Conservation (phyloP, 208 protist genomes). For the Novymonas esmeraldas region DNA sequence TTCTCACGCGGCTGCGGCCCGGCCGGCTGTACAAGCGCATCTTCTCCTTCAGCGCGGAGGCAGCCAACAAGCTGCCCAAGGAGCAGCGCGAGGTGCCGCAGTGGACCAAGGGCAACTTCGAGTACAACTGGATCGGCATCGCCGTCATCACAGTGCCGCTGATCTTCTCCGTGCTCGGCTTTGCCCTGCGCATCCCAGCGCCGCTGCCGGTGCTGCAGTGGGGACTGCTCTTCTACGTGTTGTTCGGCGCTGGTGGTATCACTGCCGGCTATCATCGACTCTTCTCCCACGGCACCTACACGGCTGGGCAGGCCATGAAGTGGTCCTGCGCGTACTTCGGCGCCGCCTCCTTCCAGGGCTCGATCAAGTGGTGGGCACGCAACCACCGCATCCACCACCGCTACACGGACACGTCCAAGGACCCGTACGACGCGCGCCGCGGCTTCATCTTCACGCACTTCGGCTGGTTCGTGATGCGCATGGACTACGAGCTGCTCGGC, state of each 20-base stretch:
- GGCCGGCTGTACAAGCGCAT: no score
- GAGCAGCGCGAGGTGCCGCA: constrained; percentile 34
- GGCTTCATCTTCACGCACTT: constrained; percentile 89
- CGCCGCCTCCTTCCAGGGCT: constrained; percentile 83
- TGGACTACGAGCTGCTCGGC: constrained; percentile 70
- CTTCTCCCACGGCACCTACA: constrained; percentile 81
- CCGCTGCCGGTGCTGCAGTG: constrained; percentile 13
- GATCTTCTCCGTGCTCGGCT: constrained; percentile 18
- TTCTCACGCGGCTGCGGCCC: no score
- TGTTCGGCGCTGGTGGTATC: constrained; percentile 80
- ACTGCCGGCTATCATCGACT: constrained; percentile 87
- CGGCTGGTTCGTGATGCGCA: constrained; percentile 90
- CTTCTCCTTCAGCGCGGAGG: neutral
- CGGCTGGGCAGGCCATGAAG: constrained; percentile 46
- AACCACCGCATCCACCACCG: constrained; percentile 91
- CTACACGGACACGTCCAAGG: constrained; percentile 83
- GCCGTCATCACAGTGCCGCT: constrained; percentile 30
- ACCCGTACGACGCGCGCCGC: constrained; percentile 85
- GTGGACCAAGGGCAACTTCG: constrained; percentile 40
- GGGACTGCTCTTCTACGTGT: constrained; percentile 50
- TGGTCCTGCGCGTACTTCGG: constrained; percentile 68
- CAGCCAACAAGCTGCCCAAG: constrained; percentile 27
- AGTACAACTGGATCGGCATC: constrained; percentile 48
- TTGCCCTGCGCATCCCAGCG: constrained; percentile 25
- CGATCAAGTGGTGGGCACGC: constrained; percentile 81